These are phyloP conservation scores for Leishmania turanica DNA, from an alignment of 208 protist species.

Conservation along the genomic window DNA sequence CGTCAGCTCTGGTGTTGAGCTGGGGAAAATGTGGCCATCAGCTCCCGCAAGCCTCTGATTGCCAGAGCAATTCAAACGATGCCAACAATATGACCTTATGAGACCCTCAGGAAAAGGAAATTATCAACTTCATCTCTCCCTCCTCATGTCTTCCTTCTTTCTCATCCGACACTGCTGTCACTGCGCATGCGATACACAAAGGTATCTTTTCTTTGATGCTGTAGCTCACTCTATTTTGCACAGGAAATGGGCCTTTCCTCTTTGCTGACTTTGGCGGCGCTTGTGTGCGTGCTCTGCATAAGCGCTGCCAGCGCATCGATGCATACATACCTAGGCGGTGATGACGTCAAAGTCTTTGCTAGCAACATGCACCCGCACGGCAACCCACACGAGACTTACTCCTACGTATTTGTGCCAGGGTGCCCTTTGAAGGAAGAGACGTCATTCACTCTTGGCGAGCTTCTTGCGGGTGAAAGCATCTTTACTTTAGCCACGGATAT, in stretches of 20 bases:
- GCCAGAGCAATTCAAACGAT: not conserved
- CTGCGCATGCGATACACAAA: not conserved
- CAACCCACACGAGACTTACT: constrained; percentile 96
- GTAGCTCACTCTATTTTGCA: not conserved
- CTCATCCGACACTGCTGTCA: not conserved
- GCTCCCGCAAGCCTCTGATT: not conserved
- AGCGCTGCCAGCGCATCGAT: not conserved
- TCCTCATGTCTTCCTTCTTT: not conserved
- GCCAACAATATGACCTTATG: too few species aligned
- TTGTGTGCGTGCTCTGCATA: not conserved
- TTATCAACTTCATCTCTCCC: not conserved
- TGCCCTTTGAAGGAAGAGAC: constrained; percentile 47
- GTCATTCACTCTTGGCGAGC: constrained; percentile 75
- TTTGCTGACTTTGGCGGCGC: not conserved
- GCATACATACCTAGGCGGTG: constrained; percentile 1
- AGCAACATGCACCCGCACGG: constrained; percentile 19
- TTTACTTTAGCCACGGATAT: constrained; percentile 53
- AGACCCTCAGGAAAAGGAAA: not conserved
- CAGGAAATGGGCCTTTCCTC: not conserved
- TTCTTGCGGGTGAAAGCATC: constrained; percentile 69
- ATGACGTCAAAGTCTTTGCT: constrained; percentile 20
- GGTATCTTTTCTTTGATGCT: not conserved
- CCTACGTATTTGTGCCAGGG: constrained; percentile 83
- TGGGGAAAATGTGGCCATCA: not conserved
- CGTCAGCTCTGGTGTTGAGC: not conserved